Evolutionary conservation across 2,329 filamentous ascomycete species (phyloP).

Genomic region (Rhytidhysteron rufulum): DNA sequence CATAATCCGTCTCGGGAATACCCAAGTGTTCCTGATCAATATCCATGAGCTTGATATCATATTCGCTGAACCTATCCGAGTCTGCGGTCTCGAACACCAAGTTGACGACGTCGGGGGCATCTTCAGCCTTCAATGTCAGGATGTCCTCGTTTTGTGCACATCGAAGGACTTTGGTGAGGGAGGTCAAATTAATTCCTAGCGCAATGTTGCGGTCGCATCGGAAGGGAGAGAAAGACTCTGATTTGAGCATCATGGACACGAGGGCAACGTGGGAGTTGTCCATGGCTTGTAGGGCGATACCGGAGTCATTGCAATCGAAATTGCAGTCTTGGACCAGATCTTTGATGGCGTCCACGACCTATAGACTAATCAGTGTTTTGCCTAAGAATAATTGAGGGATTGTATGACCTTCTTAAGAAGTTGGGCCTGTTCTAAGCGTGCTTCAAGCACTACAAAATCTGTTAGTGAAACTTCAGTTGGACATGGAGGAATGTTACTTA

Average conservation of each 20-base stretch:
- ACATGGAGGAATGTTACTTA: neutral
- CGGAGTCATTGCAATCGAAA: slow-evolving; percentile 99
- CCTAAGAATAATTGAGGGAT: neutral
- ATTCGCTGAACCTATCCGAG: slow-evolving; percentile 92
- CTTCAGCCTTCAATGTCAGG: slow-evolving; percentile 94
- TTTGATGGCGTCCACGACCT: slow-evolving; percentile 99
- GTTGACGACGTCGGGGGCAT: slow-evolving; percentile 93
- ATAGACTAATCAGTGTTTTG: slow-evolving; percentile 13
- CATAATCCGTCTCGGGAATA: slow-evolving; percentile 98
- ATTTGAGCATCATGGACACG: slow-evolving; percentile 97
- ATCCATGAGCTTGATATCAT: slow-evolving; percentile 99
- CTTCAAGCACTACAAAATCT: slow-evolving; percentile 73
- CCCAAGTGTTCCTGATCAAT: slow-evolving; percentile 99
- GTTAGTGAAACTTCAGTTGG: slow-evolving; percentile 15
- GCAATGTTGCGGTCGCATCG: slow-evolving; percentile 99
- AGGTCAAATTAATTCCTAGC: slow-evolving; percentile 93
- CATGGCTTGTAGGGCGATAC: slow-evolving; percentile 98
- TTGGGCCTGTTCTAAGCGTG: slow-evolving; percentile 89
- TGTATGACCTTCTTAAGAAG: slow-evolving; percentile 82
- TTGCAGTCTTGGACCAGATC: slow-evolving; percentile 99
- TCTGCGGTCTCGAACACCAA: slow-evolving; percentile 88
- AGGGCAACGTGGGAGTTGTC: slow-evolving; percentile 99
- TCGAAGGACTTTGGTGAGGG: slow-evolving; percentile 94
- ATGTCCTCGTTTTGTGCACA: slow-evolving; percentile 93
- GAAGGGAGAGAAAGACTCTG: slow-evolving; percentile 90